phyloP scores from a whole-genome alignment of 768 basidiomycete genomes.

The Sporobolomyces roseus region DNA sequence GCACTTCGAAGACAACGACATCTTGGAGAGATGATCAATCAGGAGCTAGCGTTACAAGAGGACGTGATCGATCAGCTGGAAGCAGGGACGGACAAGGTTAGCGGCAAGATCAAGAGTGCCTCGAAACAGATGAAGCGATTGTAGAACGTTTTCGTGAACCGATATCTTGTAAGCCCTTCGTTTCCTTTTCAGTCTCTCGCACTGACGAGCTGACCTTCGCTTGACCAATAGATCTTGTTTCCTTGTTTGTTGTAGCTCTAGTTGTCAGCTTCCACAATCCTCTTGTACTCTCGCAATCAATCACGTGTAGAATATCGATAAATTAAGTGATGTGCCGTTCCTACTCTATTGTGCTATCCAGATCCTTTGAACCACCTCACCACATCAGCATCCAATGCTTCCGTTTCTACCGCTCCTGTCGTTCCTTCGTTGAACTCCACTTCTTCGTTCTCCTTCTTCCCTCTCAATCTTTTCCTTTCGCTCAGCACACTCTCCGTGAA shows the following conservation, averaged over 20 bases:
- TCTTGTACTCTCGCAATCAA: too few relatives aligned
- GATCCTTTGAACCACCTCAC: slow-evolving; percentile 6
- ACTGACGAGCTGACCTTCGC: too few relatives aligned
- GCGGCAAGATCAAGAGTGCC: slow-evolving; percentile 69
- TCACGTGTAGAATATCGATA: too few relatives aligned
- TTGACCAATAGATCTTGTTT: too few relatives aligned
- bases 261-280: too few relatives aligned
- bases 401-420: background rate
- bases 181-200: too few relatives aligned
- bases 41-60: slow-evolving; percentile 76
- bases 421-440: background rate
- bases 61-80: slow-evolving; percentile 78
- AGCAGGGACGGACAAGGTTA: slow-evolving; percentile 70
- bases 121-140: slow-evolving; percentile 79
- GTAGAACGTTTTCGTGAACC: background rate
- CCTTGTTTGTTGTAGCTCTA: too few relatives aligned
- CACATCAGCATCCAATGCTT: background rate
- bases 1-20: slow-evolving; percentile 79
- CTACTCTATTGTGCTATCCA: background rate
- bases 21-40: slow-evolving; percentile 77
- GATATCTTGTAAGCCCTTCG: too few relatives aligned
- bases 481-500: slow-evolving; percentile 1
- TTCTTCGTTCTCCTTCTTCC: background rate
- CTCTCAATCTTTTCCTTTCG: background rate
- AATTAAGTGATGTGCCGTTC: too few relatives aligned